Evolutionary conservation across 345 rosid species (phyloP).

Genomic region (Pistacia vera): DNA sequence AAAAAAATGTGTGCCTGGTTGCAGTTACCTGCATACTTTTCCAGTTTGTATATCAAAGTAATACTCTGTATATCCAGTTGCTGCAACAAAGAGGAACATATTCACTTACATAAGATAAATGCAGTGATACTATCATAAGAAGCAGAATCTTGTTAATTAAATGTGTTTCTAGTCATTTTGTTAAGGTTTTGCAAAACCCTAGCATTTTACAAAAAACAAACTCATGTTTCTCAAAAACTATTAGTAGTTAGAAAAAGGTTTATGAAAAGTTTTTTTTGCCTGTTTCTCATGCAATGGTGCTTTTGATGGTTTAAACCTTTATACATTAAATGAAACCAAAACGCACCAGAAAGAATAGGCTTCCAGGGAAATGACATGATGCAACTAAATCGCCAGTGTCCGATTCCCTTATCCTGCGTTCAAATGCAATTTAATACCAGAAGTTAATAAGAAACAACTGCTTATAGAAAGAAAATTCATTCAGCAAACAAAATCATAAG

Average conservation of each 20-base stretch:
- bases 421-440: background rate
- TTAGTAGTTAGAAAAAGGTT: background rate
- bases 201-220: background rate
- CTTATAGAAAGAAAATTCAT: background rate
- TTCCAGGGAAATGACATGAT: slow-evolving; percentile 95
- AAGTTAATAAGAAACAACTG: background rate
- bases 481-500: background rate
- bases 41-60: slow-evolving; percentile 69
- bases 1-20: background rate
- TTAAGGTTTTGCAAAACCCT: background rate
- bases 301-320: background rate
- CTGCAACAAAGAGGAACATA: slow-evolving; percentile 42
- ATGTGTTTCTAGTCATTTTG: background rate
- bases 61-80: slow-evolving; percentile 91
- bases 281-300: background rate
- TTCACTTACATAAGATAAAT: background rate
- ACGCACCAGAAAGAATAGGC: slow-evolving; percentile 90
- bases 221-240: background rate
- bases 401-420: slow-evolving; percentile 81
- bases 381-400: slow-evolving; percentile 93
- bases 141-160: background rate
- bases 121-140: background rate
- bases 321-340: background rate
- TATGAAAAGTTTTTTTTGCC: background rate
- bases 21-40: slow-evolving; percentile 71